Evolutionary conservation across 306 rosid species (phyloP).

Genomic region (Citrullus colocynthis): DNA sequence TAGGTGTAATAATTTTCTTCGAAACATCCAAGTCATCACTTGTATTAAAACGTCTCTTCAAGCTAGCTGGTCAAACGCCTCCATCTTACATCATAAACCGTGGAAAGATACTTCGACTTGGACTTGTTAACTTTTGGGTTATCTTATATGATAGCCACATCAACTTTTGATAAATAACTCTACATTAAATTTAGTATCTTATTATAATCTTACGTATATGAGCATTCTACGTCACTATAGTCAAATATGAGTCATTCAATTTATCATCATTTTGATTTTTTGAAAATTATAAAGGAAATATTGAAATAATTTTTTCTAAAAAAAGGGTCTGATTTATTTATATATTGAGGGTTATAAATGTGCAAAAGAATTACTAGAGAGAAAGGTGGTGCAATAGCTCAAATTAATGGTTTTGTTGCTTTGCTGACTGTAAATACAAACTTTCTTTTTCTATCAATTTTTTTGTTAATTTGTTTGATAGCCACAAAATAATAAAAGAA

Average conservation of each 20-base stretch:
- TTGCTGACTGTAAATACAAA: constrained; percentile 35
- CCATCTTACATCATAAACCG: neutral
- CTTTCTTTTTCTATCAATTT: constrained; percentile 26
- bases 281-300: neutral
- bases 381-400: constrained; percentile 29
- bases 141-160: neutral
- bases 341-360: neutral
- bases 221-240: no score
- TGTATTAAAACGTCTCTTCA: neutral
- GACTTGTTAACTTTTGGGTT: neutral
- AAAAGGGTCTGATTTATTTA: neutral
- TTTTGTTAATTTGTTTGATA: constrained; percentile 22
- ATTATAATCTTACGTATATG: no score
- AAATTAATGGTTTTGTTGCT: constrained; percentile 23
- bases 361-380: neutral
- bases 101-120: neutral
- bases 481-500: constrained; percentile 21
- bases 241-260: no score
- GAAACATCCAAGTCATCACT: neutral
- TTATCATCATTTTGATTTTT: neutral
- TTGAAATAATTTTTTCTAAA: neutral
- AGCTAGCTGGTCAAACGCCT: neutral
- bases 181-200: neutral
- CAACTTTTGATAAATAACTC: neutral
- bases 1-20: no score